A percentile compares a stretch with the other conserved stretches of the same genome.
Conservation (phyloP, 257 asterid genomes). For the Orobanche coerulescens region DNA sequence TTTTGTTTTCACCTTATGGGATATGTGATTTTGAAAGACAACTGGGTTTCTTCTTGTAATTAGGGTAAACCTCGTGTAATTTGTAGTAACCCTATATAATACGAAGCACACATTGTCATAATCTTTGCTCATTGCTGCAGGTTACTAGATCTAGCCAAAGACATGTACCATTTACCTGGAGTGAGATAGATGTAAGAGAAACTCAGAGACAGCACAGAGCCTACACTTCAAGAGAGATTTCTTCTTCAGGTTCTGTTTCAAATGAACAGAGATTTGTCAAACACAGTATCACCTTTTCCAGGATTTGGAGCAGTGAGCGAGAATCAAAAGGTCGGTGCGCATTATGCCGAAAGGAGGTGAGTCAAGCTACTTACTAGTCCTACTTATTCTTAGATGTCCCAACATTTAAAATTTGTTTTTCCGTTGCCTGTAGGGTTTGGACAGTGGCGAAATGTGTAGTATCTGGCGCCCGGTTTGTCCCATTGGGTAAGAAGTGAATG, state of each 20-base stretch:
- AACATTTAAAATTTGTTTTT: constrained; percentile 5
- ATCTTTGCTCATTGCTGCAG: constrained; percentile 27
- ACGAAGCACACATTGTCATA: constrained; percentile 1
- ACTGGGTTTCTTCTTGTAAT: neutral
- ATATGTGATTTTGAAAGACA: neutral
- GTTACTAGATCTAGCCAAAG: constrained; percentile 54
- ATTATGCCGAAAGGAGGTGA: constrained; percentile 75
- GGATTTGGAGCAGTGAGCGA: constrained; percentile 92
- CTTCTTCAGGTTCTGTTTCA: constrained; percentile 53
- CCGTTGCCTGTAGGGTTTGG: constrained; percentile 39
- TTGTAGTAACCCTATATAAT: neutral
- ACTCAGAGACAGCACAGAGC: constrained; percentile 32
- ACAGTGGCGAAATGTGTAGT: constrained; percentile 53
- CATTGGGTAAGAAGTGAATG: constrained; percentile 48
- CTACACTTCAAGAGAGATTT: constrained; percentile 37
- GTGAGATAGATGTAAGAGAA: constrained; percentile 40
- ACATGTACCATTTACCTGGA: constrained; percentile 26
- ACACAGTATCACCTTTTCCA: constrained; percentile 65
- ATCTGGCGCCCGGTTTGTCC: constrained; percentile 98
- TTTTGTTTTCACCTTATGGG: neutral
- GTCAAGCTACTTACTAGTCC: constrained; percentile 11
- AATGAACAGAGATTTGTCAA: constrained; percentile 46
- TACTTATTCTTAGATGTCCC: constrained; percentile 14
- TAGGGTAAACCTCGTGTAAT: neutral
- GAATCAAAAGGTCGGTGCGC: constrained; percentile 81